These are phyloP conservation scores for Erythrophleum fordii DNA, from an alignment of 306 rosid genomes.

Conservation along the genomic window DNA sequence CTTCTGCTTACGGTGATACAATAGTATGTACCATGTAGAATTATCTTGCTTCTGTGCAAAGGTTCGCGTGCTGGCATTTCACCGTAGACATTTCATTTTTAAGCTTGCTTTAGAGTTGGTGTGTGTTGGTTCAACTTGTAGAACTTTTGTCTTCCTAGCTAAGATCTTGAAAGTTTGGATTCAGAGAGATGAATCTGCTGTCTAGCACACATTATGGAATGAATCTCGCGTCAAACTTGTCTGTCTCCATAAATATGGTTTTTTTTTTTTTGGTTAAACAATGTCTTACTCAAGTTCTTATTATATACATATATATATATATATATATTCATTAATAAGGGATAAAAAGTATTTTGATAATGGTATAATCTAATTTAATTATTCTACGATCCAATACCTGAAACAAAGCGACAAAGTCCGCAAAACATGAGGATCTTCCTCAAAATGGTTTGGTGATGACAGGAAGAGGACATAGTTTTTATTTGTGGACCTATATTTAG, in stretches of 20 bases:
- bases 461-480: no score
- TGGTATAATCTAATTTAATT: not conserved
- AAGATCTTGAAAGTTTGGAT: not conserved
- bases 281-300: not conserved
- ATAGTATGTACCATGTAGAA: not conserved
- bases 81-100: not conserved
- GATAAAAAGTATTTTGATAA: not conserved
- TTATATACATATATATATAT: not conserved
- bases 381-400: not conserved
- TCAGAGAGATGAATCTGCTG: not conserved
- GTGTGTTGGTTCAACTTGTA: constrained; percentile 15
- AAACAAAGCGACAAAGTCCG: not conserved
- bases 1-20: not conserved
- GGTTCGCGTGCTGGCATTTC: not conserved
- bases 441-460: no score
- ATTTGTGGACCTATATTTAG: no score
- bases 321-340: not conserved
- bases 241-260: not conserved
- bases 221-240: not conserved
- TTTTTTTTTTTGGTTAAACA: not conserved
- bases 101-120: constrained; percentile 3
- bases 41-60: not conserved
- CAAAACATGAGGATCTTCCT: no score
- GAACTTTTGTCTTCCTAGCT: not conserved
- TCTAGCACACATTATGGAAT: not conserved